Base-by-base conservation (phyloP, 805 yeast genomes). In the Alloascoidea africana region DNA sequence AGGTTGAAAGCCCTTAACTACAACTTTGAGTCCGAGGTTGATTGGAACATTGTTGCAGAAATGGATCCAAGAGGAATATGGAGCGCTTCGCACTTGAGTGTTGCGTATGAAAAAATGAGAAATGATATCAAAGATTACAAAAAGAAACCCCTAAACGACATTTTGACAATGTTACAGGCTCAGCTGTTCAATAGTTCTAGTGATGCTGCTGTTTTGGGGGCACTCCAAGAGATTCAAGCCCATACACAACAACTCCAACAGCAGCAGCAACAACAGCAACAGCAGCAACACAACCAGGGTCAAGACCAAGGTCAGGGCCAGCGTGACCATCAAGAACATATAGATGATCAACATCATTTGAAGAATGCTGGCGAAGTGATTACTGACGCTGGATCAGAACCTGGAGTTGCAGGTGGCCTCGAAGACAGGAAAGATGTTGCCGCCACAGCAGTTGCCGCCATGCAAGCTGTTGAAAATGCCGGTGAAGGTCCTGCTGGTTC, bases 51-150 rank as follows among this genome's bases (percentile, higher is more conserved):
- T 5, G 44, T 70, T 17, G 47, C 64, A 2, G 87, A 79, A 53
- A 65, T 78, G 45, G 64, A 66, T 42, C n/a, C 30, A 8, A 8
- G 30, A 8, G n/a, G 8, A n/a, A 23, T 23, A 23, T 23, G 30
- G 30, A 8, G 13, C 8, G 30, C 30, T 8, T 8, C 8, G 8
- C 30, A 23, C n/a, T 23, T 23, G n/a, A 8, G 30, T 8, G 59
- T 65, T 6, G 74, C 74, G 35, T 78, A 73, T 49, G 82, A 75
- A 41, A 69, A 66, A 43, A 63, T 76, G 70, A 66, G 68, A 46
- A 46, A 64, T 3, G 56, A 66, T 3, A 55, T 73, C 11, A 65
- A 68, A 40, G 76, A 71, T 38, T 55, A 51, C 46, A 62, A 60
- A 41, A 58, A 57, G 36, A 64, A 62, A 41, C 46, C 56, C 1